Percentiles rank a stretch among this genome's conserved stretches.
These are phyloP conservation scores for Apiospora hydei DNA, from an alignment of 2,329 filamentous ascomycete species.

Conservation along the genomic window DNA sequence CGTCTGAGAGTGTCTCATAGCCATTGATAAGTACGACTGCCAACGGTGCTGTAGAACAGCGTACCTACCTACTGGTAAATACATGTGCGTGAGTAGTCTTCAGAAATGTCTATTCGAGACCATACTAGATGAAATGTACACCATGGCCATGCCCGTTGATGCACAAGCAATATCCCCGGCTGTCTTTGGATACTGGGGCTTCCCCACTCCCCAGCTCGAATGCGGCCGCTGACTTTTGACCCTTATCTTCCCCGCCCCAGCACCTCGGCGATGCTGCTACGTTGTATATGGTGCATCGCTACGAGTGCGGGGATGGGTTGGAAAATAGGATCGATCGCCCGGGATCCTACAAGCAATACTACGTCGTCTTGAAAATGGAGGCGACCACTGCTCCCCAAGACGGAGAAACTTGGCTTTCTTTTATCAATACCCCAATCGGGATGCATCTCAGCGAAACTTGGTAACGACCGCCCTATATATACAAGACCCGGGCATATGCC, in stretches of 20 bases:
- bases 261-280: neutral
- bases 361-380: constrained; percentile 2
- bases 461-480: neutral
- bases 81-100: neutral
- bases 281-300: neutral
- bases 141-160: neutral
- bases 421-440: neutral
- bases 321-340: constrained; percentile 4
- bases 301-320: neutral
- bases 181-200: neutral
- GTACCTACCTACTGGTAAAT: neutral
- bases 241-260: constrained; percentile 5
- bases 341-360: neutral
- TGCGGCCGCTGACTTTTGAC: neutral
- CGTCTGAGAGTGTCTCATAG: neutral
- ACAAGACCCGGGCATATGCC: neutral
- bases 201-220: neutral
- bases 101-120: neutral
- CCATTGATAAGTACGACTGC: neutral
- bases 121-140: neutral
- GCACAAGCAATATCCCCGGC: neutral
- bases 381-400: neutral
- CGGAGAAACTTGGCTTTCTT: neutral
- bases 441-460: neutral
- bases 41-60: too few relatives aligned